Percentiles rank a stretch among this genome's conserved stretches.
Evolutionary conservation across 2,329 filamentous ascomycete species (phyloP).

Genomic region (Beauveria brongniartii): DNA sequence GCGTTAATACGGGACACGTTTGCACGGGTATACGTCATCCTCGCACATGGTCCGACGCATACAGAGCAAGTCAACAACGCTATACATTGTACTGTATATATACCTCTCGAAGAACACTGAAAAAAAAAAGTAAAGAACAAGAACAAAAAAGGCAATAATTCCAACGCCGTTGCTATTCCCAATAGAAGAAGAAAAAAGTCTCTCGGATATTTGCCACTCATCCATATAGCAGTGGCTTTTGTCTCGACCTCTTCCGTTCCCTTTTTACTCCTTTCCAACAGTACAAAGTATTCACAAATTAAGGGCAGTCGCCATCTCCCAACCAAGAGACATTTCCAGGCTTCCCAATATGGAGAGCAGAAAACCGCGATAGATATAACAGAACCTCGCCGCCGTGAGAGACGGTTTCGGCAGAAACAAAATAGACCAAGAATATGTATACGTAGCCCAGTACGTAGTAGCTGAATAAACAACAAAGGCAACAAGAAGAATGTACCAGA

Average conservation of each 20-base stretch:
- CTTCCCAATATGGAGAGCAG: not conserved
- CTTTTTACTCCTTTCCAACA: not conserved
- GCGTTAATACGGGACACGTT: no score
- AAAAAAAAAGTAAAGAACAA: not conserved
- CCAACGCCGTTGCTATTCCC: conserved; percentile 10
- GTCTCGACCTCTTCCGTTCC: not conserved
- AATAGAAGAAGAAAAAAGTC: not conserved
- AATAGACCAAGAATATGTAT: conserved; percentile 6
- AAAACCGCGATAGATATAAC: not conserved
- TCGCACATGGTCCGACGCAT: not conserved
- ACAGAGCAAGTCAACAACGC: conserved; percentile 5
- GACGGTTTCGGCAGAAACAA: not conserved
- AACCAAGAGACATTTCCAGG: not conserved
- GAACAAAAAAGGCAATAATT: not conserved
- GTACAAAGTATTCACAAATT: conserved; percentile 2
- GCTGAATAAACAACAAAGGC: not conserved
- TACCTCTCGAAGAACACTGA: not conserved
- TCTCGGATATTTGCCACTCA: not conserved
- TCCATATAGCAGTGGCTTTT: not conserved
- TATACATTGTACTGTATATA: conserved; percentile 6
- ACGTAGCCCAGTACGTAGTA: conserved; percentile 8
- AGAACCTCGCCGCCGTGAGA: not conserved
- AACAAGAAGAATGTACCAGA: not conserved
- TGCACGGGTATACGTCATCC: not conserved
- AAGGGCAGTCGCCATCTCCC: not conserved